phyloP scores from a whole-genome alignment of 495 filamentous ascomycete species.

The Penicillium taxi region DNA sequence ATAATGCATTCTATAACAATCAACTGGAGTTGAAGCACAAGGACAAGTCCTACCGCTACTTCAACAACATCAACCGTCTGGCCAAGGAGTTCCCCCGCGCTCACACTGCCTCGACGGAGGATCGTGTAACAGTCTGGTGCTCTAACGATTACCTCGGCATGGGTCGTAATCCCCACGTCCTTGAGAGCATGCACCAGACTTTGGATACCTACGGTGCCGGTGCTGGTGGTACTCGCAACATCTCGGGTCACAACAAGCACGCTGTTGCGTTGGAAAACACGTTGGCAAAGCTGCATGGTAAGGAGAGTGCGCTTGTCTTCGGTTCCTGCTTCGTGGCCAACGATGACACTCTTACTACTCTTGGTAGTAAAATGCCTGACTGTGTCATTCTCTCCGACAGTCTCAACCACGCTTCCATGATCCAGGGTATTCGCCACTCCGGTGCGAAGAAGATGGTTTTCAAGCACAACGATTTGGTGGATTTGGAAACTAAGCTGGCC shows the following conservation, averaged over 20 bases:
- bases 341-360: conserved; percentile 91
- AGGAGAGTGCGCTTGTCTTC: conserved; percentile 88
- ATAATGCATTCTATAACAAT: conserved; percentile 76
- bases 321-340: conserved; percentile 97
- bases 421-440: conserved; percentile 96
- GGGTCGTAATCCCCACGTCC: conserved; percentile 81
- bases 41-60: conserved; percentile 99
- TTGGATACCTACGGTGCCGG: conserved; percentile 92
- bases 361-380: conserved; percentile 90
- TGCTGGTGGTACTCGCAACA: conserved; percentile 92
- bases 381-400: conserved; percentile 95
- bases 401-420: conserved; percentile 98
- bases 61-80: conserved; percentile 99
- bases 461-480: conserved; percentile 90
- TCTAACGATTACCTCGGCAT: conserved; percentile 98
- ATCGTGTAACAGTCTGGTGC: conserved; percentile 97
- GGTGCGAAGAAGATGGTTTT: conserved; percentile 96
- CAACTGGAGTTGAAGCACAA: conserved; percentile 98
- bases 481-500: conserved; percentile 85
- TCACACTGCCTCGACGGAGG: conserved; percentile 75
- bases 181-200: conserved; percentile 89
- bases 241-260: conserved; percentile 95
- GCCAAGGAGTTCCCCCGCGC: conserved; percentile 94
- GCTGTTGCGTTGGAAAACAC: conserved; percentile 78
- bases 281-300: conserved; percentile 82